Percentiles rank a stretch among this genome's conserved stretches.
phyloP scores from a whole-genome alignment of 208 protist species.

The Herpetomonas samuelpessoai region DNA sequence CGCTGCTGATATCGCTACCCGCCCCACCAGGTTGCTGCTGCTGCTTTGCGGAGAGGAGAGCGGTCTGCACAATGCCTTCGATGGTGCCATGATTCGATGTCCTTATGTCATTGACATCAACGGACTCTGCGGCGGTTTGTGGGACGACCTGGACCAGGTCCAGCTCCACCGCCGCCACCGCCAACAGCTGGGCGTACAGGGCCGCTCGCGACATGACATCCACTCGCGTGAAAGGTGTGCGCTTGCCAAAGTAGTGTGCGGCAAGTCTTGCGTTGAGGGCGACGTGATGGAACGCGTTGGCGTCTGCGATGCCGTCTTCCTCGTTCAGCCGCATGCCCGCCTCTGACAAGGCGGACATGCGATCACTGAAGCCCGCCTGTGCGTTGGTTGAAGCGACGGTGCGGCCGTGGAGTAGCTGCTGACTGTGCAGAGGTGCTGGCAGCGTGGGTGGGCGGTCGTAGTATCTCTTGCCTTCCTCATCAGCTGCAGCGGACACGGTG shows the following conservation, averaged over 20 bases:
- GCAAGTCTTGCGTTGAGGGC: slow-evolving; percentile 39
- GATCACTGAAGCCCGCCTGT: too few relatives aligned
- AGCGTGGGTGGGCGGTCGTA: neutral
- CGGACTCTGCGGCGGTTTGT: too few relatives aligned
- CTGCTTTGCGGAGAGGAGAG: too few relatives aligned
- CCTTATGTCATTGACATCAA: too few relatives aligned
- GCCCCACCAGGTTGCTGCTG: too few relatives aligned
- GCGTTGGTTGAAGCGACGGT: too few relatives aligned
- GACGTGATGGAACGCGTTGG: slow-evolving; percentile 21
- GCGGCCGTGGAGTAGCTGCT: neutral
- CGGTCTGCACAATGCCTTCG: too few relatives aligned
- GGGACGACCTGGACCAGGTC: slow-evolving; percentile 19
- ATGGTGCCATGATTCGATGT: too few relatives aligned
- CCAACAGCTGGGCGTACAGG: slow-evolving; percentile 58
- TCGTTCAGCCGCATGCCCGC: slow-evolving; percentile 19
- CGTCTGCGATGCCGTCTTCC: neutral
- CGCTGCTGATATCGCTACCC: too few relatives aligned
- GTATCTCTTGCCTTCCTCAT: neutral
- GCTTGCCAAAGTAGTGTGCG: slow-evolving; percentile 61
- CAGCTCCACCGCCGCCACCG: slow-evolving; percentile 62
- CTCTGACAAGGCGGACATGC: neutral
- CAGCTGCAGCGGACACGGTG: slow-evolving; percentile 31
- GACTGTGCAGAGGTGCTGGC: neutral
- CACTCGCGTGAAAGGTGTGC: slow-evolving; percentile 65
- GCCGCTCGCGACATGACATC: slow-evolving; percentile 38